Evolutionary conservation across 2,329 filamentous ascomycete genomes (phyloP).

Genomic region (Alternaria viburni): DNA sequence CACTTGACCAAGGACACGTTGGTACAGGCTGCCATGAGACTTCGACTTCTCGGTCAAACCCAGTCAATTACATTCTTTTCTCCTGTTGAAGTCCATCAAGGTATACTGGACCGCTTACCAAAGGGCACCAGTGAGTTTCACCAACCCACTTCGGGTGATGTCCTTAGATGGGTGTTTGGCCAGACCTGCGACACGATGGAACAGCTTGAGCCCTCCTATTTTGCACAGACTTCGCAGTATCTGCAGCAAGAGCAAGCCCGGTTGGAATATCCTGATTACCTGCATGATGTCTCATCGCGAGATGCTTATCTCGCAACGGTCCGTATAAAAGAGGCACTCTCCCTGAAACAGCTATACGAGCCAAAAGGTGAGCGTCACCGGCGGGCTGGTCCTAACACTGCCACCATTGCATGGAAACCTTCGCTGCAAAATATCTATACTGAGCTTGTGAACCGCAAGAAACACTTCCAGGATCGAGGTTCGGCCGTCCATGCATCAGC

Average conservation of each 20-base stretch:
- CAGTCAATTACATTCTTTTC: constrained; percentile 63
- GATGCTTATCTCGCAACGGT: constrained; percentile 54
- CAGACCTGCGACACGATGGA: constrained; percentile 68
- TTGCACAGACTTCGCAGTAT: constrained; percentile 67
- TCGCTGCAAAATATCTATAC: constrained; percentile 41
- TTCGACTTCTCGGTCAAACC: constrained; percentile 64
- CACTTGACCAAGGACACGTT: constrained; percentile 66
- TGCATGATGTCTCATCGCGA: constrained; percentile 41
- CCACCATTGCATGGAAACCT: constrained; percentile 20
- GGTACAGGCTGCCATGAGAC: constrained; percentile 71
- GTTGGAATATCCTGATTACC: constrained; percentile 51
- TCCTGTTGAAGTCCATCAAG: constrained; percentile 67
- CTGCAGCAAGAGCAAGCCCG: constrained; percentile 62
- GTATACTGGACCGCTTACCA: constrained; percentile 55
- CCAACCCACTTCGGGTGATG: constrained; percentile 57
- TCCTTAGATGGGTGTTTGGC: constrained; percentile 67
- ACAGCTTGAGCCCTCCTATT: constrained; percentile 64
- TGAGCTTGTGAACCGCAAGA: constrained; percentile 45
- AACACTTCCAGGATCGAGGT: constrained; percentile 53
- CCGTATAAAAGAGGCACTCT: constrained; percentile 62
- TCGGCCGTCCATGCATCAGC: constrained; percentile 57
- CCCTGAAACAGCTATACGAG: constrained; percentile 65
- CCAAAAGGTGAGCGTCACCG: constrained; percentile 23
- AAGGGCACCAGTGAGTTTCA: background rate
- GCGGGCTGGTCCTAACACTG: constrained; percentile 2